Evolutionary conservation across 257 asterid genomes (phyloP), one percentile per base, ranked within the genome.

Genomic region (Misopates orontium): DNA sequence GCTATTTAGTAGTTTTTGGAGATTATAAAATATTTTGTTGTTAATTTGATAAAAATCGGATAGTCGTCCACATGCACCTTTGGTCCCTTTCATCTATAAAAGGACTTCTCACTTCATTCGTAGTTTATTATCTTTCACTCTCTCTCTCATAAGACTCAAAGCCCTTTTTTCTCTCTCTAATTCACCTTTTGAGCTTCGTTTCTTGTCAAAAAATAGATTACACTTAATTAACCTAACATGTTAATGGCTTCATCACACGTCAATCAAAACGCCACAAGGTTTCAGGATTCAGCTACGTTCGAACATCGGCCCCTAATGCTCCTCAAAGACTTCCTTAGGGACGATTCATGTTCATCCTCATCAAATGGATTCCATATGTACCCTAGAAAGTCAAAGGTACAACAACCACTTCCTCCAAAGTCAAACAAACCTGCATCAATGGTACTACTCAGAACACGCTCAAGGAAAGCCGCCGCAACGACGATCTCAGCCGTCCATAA

Each of bases 301-400:
- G 78, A 72, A 39, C 52, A 54, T 47, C 82, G 86, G n/a, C 91
- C 91, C 1, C 71, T 68, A 77, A 62, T 86, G 89, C 95, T 89
- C 49, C 95, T 89, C 49, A 89, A 87, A 68, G 95, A 87, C 60
- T 87, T 82, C 76, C 89, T 86, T 8, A 67, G 71, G 19, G 84
- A 89, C 16, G 90, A 85, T 18, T 72, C 78, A 10, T 47, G 73
- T 36, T 28, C 71, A 11, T 50, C 55, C 4, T 54, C 69, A 15
- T 53, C 64, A 5, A 73, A 39, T 71, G 81, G 66, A 24, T 44
- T 69, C 23, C 39, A 58, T n/a, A 64, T 65, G 41, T 28, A 68
- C 57, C 68, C 73, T 9, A 39, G 68, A 19, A 51, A 76, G 73
- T 55, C 80, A 57, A 60, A 48, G 76, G 60, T 12, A 51, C 49